A percentile compares a stretch with the other conserved stretches of the same genome.
phyloP scores from a whole-genome alignment of 1,139 yeast genomes.

The Casaregolazyma suthepensis region DNA sequence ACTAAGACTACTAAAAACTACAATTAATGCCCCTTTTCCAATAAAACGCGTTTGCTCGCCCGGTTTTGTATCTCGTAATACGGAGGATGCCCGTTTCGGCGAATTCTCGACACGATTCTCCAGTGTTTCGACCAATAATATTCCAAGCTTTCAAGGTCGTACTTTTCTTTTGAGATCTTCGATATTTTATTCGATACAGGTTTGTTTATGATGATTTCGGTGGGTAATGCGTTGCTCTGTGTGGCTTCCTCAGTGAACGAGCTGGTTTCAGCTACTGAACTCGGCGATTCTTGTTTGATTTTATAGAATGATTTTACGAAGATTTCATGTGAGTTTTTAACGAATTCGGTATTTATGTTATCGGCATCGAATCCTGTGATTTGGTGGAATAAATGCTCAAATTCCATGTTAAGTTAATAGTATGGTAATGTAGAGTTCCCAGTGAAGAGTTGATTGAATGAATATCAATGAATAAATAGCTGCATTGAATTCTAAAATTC shows the following conservation, averaged over 20 bases:
- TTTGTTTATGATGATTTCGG: background rate
- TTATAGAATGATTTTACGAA: background rate
- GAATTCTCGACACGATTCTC: background rate
- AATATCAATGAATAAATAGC: background rate
- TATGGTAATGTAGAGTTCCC: background rate
- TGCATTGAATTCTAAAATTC: no score
- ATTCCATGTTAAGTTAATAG: background rate
- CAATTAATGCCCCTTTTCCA: background rate
- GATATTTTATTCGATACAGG: background rate
- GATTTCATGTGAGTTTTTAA: background rate
- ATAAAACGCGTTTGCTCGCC: background rate
- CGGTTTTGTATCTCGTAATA: background rate
- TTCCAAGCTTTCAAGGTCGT: background rate
- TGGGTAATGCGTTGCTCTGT: background rate
- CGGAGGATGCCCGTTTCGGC: background rate
- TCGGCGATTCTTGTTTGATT: background rate
- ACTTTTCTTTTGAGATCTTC: background rate
- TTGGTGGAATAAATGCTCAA: background rate
- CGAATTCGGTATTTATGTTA: background rate
- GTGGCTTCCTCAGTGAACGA: background rate
- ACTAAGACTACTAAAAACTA: no score
- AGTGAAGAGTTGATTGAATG: background rate
- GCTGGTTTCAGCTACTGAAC: background rate
- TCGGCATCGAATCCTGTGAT: background rate
- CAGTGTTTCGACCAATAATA: conserved; percentile 2